Evolutionary conservation across 192 early-diverging fungal species (phyloP).

Genomic region (Powellomyces hirtus): DNA sequence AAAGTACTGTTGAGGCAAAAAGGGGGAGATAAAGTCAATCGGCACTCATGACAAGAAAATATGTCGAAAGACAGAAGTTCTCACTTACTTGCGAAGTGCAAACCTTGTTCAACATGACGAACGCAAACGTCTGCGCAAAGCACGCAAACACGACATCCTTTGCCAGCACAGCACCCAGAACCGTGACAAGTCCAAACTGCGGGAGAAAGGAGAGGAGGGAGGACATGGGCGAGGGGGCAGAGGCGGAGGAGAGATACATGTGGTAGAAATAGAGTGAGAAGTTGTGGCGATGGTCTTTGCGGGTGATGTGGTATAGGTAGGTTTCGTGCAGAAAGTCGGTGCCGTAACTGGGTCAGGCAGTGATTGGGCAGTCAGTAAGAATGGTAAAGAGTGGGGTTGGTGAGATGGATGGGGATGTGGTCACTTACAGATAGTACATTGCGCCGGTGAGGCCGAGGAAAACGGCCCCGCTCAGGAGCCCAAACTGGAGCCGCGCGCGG

Average conservation of each 20-base stretch:
- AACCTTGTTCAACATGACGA: conserved; percentile 97
- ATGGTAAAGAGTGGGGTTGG: too few species aligned
- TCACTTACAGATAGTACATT: conserved; percentile 38
- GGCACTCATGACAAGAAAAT: too few species aligned
- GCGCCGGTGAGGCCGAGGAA: conserved; percentile 36
- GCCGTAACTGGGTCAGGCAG: conserved; percentile 64
- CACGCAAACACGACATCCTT: conserved; percentile 84
- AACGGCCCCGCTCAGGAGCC: conserved; percentile 29
- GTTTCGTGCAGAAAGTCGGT: conserved; percentile 86
- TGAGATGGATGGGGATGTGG: too few species aligned
- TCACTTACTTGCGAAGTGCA: conserved; percentile 82
- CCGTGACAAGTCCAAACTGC: conserved; percentile 66
- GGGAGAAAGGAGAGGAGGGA: conserved; percentile 78
- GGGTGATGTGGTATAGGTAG: conserved; percentile 89
- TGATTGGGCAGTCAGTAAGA: too few species aligned
- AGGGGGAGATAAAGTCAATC: too few species aligned
- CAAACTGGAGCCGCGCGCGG: conserved; percentile 39
- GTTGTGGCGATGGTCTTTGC: conserved; percentile 98
- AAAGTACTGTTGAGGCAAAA: conserved; percentile 75
- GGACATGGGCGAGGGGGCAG: conserved; percentile 30
- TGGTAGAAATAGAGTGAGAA: conserved; percentile 97
- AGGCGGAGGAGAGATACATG: conserved; percentile 75
- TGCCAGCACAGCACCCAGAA: conserved; percentile 53
- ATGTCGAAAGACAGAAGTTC: too few species aligned
- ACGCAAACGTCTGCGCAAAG: conserved; percentile 93